Conservation (phyloP, 441 rosid genomes). For the Aleurites moluccanus region DNA sequence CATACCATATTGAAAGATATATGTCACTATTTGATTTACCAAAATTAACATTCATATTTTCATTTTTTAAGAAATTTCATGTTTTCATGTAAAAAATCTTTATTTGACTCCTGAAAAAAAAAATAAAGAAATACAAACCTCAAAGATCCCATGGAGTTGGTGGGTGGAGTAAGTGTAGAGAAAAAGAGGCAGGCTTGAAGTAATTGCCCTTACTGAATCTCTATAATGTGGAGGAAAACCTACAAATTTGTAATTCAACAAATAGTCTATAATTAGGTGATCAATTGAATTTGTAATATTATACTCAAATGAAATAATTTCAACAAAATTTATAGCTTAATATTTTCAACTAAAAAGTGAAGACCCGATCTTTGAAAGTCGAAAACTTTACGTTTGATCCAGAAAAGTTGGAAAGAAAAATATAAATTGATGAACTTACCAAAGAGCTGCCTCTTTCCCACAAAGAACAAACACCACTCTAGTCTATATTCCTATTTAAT, state of each 20-base stretch:
- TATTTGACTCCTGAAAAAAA: no score
- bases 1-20: background rate
- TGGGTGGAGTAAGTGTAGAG: conserved; percentile 98
- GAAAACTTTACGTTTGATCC: background rate
- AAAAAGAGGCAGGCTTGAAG: conserved; percentile 95
- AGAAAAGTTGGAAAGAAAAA: background rate
- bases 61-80: no score
- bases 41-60: no score
- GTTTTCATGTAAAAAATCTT: no score
- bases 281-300: no score
- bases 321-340: no score
- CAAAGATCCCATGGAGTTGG: conserved; percentile 94
- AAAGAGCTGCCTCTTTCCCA: conserved; percentile 84
- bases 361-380: no score
- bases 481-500: no score
- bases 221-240: conserved; percentile 95
- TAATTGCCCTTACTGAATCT: conserved; percentile 91
- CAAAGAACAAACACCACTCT: no score
- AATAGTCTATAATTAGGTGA: background rate
- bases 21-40: background rate
- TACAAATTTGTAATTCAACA: background rate
- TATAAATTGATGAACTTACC: conserved; percentile 38
- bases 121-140: conserved; percentile 40
- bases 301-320: no score
- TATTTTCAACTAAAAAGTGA: no score